phyloP scores from a whole-genome alignment of 2,329 filamentous ascomycete genomes.

The Rhynchosporium secalis region DNA sequence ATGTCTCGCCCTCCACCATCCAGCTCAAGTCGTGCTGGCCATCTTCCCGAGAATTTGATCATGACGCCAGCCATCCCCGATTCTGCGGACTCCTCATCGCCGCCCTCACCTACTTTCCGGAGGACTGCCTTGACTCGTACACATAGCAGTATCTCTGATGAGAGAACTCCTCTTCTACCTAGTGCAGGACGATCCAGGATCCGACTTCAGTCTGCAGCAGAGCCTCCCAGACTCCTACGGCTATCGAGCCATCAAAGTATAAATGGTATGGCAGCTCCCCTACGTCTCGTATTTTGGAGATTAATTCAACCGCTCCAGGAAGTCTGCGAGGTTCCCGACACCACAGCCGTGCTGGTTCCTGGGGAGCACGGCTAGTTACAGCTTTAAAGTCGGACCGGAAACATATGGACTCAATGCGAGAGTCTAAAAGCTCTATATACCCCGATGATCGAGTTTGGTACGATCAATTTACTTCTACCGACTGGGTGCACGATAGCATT shows the following conservation, averaged over 20 bases:
- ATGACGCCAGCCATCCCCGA: slow-evolving; percentile 29
- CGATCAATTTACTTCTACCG: slow-evolving; percentile 95
- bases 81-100: slow-evolving; percentile 28
- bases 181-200: slow-evolving; percentile 36
- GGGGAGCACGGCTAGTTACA: slow-evolving; percentile 60
- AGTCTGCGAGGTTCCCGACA: slow-evolving; percentile 36
- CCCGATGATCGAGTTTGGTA: slow-evolving; percentile 94
- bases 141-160: slow-evolving; percentile 32
- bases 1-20: slow-evolving; percentile 19
- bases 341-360: slow-evolving; percentile 58
- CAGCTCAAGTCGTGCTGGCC: slow-evolving; percentile 20
- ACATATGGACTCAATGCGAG: slow-evolving; percentile 47
- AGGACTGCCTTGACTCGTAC: slow-evolving; percentile 23
- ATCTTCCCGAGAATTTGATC: slow-evolving; percentile 21
- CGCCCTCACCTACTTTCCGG: slow-evolving; percentile 28
- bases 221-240: slow-evolving; percentile 22
- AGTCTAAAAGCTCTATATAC: slow-evolving; percentile 66
- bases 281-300: background rate
- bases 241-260: slow-evolving; percentile 35
- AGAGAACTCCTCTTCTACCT: slow-evolving; percentile 31
- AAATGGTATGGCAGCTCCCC: slow-evolving; percentile 24
- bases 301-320: slow-evolving; percentile 30
- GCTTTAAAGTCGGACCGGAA: slow-evolving; percentile 58
- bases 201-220: slow-evolving; percentile 29
- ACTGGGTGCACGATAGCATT: slow-evolving; percentile 98